phyloP scores from a whole-genome alignment of 2,329 filamentous ascomycete genomes.

The Fusarium napiforme region DNA sequence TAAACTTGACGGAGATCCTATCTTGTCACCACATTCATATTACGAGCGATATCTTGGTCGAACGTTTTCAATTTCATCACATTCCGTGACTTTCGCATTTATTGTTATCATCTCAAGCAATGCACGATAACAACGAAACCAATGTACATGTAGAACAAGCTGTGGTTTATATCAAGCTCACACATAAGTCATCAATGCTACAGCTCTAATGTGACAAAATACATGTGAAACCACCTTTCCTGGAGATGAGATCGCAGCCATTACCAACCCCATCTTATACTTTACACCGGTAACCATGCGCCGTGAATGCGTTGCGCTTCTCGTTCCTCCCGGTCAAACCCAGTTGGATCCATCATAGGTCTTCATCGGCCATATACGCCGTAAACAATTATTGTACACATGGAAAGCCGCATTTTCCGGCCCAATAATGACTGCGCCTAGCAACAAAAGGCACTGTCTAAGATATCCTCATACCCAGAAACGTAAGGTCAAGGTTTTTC shows the following conservation, averaged over 20 bases:
- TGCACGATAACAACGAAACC: neutral
- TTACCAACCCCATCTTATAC: conserved; percentile 42
- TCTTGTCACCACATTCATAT: neutral
- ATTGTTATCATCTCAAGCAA: neutral
- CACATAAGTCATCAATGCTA: conserved; percentile 39
- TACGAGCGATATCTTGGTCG: neutral
- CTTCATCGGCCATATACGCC: conserved; percentile 40
- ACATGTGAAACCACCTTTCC: conserved; percentile 43
- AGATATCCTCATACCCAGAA: conserved; percentile 25
- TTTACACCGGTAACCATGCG: conserved; percentile 43
- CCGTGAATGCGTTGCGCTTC: conserved; percentile 35
- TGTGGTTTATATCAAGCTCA: conserved; percentile 18
- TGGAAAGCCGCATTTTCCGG: conserved; percentile 31
- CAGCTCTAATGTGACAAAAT: conserved; percentile 43
- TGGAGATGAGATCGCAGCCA: conserved; percentile 47
- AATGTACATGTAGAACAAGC: neutral
- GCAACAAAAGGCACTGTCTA: conserved; percentile 31
- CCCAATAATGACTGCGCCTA: conserved; percentile 36
- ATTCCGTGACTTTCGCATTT: neutral
- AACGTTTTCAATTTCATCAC: neutral
- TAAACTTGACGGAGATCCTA: neutral
- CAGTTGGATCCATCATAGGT: conserved; percentile 39
- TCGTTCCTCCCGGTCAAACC: conserved; percentile 29
- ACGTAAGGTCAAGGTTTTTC: conserved; percentile 19
- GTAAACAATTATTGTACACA: conserved; percentile 47